These are phyloP conservation scores for Zea mays DNA, from an alignment of 176 grass and related monocot species.

Conservation along the genomic window DNA sequence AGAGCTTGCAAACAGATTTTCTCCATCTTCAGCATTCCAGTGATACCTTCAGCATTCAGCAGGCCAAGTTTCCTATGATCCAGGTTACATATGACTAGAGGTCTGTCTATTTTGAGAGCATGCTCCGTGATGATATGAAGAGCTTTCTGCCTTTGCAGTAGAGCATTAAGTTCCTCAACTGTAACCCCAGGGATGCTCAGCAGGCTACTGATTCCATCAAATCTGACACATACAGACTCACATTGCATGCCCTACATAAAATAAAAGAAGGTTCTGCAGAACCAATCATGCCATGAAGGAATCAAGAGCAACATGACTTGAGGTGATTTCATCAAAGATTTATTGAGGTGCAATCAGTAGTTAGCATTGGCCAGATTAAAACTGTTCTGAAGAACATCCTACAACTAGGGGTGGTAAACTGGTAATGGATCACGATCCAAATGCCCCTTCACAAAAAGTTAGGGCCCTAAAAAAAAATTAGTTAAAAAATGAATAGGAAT, in stretches of 20 bases:
- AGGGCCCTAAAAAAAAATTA: no score
- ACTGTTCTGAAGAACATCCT: neutral
- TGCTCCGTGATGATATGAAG: conserved; percentile 31
- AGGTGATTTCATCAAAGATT: neutral
- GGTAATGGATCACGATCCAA: no score
- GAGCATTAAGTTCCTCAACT: conserved; percentile 28
- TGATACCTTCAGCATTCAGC: conserved; percentile 17
- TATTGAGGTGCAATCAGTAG: neutral
- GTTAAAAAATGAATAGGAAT: no score
- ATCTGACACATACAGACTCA: conserved; percentile 16
- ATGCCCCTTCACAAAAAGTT: no score
- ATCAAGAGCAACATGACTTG: neutral
- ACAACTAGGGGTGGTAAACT: neutral
- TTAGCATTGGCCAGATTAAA: neutral
- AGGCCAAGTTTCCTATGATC: conserved; percentile 23
- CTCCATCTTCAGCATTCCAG: conserved; percentile 25
- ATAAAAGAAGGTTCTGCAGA: neutral
- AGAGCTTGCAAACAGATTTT: conserved; percentile 40
- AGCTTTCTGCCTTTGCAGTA: conserved; percentile 25
- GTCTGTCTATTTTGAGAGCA: conserved; percentile 25
- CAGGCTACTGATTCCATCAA: conserved; percentile 10
- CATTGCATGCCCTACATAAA: conserved; percentile 18
- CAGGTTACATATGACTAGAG: conserved; percentile 41
- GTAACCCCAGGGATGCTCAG: neutral
- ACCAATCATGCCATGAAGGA: neutral